Conservation (phyloP, 1,139 yeast genomes). For the Magnusiomyces suaveolens region DNA sequence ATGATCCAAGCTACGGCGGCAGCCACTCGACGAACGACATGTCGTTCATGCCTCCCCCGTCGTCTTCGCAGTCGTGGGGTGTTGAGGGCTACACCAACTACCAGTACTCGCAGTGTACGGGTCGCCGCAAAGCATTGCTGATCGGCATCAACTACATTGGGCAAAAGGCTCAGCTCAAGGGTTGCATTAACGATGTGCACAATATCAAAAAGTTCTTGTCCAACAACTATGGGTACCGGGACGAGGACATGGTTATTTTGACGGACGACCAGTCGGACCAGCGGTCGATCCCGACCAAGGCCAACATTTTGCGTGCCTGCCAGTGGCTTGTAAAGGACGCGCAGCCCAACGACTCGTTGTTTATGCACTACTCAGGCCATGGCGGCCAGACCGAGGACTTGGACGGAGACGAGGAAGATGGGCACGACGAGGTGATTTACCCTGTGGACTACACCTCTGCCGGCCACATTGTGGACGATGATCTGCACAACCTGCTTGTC, state of each 20-base stretch:
- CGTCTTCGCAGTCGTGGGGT: conserved; percentile 34
- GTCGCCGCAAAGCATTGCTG: conserved; percentile 68
- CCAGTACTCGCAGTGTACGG: conserved; percentile 69
- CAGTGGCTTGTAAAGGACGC: conserved; percentile 83
- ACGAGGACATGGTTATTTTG: conserved; percentile 74
- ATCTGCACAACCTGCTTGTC: conserved; percentile 75
- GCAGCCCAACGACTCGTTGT: conserved; percentile 51
- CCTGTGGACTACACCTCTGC: conserved; percentile 74
- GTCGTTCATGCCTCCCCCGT: conserved; percentile 25
- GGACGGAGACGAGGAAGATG: conserved; percentile 89
- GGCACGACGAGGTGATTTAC: conserved; percentile 80
- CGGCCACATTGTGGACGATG: conserved; percentile 77
- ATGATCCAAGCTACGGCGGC: conserved; percentile 2
- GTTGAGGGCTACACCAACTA: conserved; percentile 32
- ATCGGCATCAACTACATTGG: conserved; percentile 86
- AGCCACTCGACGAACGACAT: background rate
- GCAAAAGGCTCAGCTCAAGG: conserved; percentile 56
- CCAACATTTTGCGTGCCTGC: conserved; percentile 77
- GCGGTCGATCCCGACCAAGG: conserved; percentile 63
- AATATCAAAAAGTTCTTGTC: conserved; percentile 31
- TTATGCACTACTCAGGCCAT: conserved; percentile 89
- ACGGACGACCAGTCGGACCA: conserved; percentile 61
- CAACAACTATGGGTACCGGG: conserved; percentile 43
- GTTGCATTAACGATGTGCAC: conserved; percentile 61
- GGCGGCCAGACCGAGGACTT: conserved; percentile 76